Evolutionary conservation across 2,329 filamentous ascomycete genomes (phyloP).

Genomic region (Shiraia sp.): DNA sequence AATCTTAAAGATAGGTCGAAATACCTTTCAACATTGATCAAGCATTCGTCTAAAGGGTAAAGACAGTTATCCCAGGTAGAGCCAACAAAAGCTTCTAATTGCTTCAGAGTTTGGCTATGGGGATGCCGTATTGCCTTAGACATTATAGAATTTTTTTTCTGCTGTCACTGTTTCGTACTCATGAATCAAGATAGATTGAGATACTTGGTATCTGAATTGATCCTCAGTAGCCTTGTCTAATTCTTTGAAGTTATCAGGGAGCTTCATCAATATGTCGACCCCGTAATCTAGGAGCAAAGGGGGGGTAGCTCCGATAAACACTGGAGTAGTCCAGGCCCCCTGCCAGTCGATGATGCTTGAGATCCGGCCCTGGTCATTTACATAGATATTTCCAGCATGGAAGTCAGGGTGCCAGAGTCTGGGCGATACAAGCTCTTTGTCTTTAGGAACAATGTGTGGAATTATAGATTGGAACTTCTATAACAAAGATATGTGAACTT

Average conservation of each 20-base stretch:
- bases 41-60: constrained; percentile 25
- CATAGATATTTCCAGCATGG: constrained; percentile 33
- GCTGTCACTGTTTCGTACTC: constrained; percentile 25
- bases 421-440: constrained; percentile 22
- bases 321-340: constrained; percentile 22
- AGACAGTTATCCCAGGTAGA: constrained; percentile 30
- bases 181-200: constrained; percentile 28
- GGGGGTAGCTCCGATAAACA: constrained; percentile 30
- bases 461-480: constrained; percentile 25
- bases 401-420: constrained; percentile 36
- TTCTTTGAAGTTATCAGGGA: constrained; percentile 29
- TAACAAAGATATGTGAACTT: constrained; percentile 22
- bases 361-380: constrained; percentile 26
- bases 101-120: constrained; percentile 29
- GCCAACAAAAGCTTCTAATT: constrained; percentile 31
- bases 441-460: constrained; percentile 29
- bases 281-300: constrained; percentile 28
- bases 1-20: constrained; percentile 8
- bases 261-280: constrained; percentile 32
- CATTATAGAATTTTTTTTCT: constrained; percentile 29
- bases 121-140: constrained; percentile 27
- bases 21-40: constrained; percentile 27
- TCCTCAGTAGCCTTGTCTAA: constrained; percentile 26
- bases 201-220: constrained; percentile 26
- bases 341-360: constrained; percentile 38